Evolutionary conservation across 225 moss, liverwort and hornwort species (phyloP), one percentile per base, ranked within the genome.

Genomic region (Bryum argenteum): DNA sequence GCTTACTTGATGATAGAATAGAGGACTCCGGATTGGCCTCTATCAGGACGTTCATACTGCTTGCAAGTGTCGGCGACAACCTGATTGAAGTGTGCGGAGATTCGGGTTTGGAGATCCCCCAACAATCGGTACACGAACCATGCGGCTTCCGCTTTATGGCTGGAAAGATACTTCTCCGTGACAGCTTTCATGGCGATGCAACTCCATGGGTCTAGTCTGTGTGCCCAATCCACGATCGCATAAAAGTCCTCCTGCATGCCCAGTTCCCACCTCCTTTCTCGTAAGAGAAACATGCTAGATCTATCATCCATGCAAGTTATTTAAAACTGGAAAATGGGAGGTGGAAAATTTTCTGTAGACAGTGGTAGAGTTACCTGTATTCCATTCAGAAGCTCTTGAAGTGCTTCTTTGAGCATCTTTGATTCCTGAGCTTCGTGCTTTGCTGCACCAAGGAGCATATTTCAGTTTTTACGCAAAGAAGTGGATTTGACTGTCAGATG

Each of bases 81-180:
- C 91, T 77, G 89, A 66, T 86, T 89, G 47, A 93, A 93, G 58
- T 91, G 91, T 74, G 85, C 71, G 70, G 82, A 85, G 44, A 93
- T 93, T 57, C 93, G 88, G 70, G 75, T 65, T 71, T 91, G 91
- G 55, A 96, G 90, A 56, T 90, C 87, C 65, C 90, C 89, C 58
- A 96, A 85, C 79, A 96, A 80, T 22, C 84, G 84, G 58, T 93
- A 90, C 16, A 96, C 93, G 82, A 93, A 96, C 73, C 89, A 90
- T 23, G 93, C 84, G 79, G 89, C 84, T 59, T 93, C 91, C 67
- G 87, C 81, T 79, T 90, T 93, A 47, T 91, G 89, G 41, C 81
- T 77, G 43, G 89, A 89, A 23, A 96, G 85, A 73, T 88, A 93
- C 42, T 89, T 90, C 63, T 96, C 93, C 64, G 96, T 93, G 19